Evolutionary conservation across 192 early-diverging fungal species (phyloP).

Genomic region (Coemansia javaensis): DNA sequence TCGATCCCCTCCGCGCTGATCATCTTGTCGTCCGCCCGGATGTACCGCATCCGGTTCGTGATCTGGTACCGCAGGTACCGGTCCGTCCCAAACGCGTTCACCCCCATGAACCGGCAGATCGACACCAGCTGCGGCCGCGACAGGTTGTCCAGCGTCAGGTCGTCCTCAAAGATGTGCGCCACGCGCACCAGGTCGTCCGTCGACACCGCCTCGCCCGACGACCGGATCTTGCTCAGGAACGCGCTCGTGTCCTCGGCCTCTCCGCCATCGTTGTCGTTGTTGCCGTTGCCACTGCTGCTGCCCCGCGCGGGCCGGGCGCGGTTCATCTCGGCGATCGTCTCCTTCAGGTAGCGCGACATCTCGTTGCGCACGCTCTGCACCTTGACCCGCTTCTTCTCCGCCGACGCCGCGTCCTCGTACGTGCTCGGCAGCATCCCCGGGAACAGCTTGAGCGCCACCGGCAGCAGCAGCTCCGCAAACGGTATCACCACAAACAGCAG

Average conservation of each 20-base stretch:
- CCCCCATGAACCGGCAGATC: constrained; percentile 93
- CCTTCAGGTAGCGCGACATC: constrained; percentile 93
- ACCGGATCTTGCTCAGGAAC: constrained; percentile 61
- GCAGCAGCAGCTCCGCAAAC: constrained; percentile 92
- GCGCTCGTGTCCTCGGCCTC: constrained; percentile 30
- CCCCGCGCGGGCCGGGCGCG: constrained; percentile 32
- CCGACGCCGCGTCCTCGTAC: constrained; percentile 76
- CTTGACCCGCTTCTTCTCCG: constrained; percentile 94
- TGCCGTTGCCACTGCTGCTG: too few relatives aligned
- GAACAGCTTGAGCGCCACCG: constrained; percentile 87
- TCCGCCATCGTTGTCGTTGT: too few relatives aligned
- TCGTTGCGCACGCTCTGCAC: constrained; percentile 86
- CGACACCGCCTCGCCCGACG: constrained; percentile 73
- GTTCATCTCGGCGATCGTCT: constrained; percentile 85
- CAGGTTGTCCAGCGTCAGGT: constrained; percentile 87
- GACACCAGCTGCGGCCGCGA: constrained; percentile 91
- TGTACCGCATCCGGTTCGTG: constrained; percentile 76
- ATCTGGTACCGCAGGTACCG: constrained; percentile 91
- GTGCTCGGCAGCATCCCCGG: constrained; percentile 96
- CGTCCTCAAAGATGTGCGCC: constrained; percentile 88
- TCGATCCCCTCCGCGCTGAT: constrained; percentile 84
- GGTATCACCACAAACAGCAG: constrained; percentile 88
- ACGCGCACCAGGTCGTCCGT: constrained; percentile 79
- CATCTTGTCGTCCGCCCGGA: constrained; percentile 86
- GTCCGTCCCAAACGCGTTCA: constrained; percentile 98